These are phyloP conservation scores for Quillaja saponaria DNA, from an alignment of 306 rosid genomes.

Conservation along the genomic window DNA sequence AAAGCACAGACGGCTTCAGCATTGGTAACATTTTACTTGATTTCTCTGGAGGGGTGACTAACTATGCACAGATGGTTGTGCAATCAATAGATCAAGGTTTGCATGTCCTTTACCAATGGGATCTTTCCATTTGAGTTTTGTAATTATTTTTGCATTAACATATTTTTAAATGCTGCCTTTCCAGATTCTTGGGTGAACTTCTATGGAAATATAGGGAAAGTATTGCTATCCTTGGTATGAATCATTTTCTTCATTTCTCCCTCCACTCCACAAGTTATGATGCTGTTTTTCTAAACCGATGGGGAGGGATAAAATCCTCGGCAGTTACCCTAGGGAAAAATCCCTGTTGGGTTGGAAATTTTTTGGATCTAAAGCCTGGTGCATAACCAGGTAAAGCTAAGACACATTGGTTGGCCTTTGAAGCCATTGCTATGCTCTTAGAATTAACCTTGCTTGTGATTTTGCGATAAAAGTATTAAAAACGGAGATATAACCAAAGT, in stretches of 20 bases:
- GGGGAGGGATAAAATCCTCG: no score
- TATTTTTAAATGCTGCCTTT: conserved; percentile 25
- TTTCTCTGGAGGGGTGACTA: conserved; percentile 71
- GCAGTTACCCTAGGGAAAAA: no score
- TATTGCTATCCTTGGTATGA: conserved; percentile 74
- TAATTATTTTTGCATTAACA: conserved; percentile 14
- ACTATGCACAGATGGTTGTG: conserved; percentile 72
- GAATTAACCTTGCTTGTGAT: no score
- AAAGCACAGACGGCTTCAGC: conserved; percentile 91
- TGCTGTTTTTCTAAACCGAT: not conserved
- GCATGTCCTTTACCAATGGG: conserved; percentile 5
- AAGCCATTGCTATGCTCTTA: no score
- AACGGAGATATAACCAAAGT: no score
- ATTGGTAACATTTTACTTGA: conserved; percentile 77
- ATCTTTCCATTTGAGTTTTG: not conserved
- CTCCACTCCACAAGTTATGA: no score
- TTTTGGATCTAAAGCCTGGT: no score
- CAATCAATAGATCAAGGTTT: conserved; percentile 92
- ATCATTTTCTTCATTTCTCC: conserved; percentile 6
- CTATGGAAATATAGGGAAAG: conserved; percentile 81
- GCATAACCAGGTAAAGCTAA: no score
- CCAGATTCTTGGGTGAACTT: conserved; percentile 89
- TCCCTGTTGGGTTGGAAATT: no score
- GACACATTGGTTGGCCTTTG: no score
- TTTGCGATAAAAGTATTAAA: no score